A percentile compares a stretch with the other conserved stretches of the same genome.
Evolutionary conservation across 805 yeast species (phyloP).

Genomic region (Candida ulmi): DNA sequence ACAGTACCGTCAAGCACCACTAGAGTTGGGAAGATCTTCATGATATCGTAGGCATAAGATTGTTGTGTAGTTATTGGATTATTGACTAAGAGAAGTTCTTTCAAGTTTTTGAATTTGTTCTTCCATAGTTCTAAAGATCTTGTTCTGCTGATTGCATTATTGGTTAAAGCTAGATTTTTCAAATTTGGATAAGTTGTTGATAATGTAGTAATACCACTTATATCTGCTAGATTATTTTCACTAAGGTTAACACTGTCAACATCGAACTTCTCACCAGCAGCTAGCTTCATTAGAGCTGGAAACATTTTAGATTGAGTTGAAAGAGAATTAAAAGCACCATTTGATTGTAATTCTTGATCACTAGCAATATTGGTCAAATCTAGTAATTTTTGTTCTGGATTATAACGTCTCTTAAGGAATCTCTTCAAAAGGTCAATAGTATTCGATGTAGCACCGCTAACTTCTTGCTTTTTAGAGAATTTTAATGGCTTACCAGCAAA

Average conservation of each 20-base stretch:
- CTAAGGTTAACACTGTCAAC: conserved; percentile 72
- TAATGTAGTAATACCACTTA: conserved; percentile 52
- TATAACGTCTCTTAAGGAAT: conserved; percentile 64
- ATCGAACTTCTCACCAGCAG: conserved; percentile 42
- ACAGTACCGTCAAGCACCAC: conserved; percentile 71
- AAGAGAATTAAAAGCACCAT: conserved; percentile 60
- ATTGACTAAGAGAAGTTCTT: conserved; percentile 73
- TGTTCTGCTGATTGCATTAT: conserved; percentile 59
- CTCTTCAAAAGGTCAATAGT: conserved; percentile 59
- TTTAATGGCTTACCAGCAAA: conserved; percentile 72
- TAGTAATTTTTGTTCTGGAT: conserved; percentile 56
- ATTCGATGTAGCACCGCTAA: conserved; percentile 23
- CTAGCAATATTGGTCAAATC: conserved; percentile 60
- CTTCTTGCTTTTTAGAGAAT: conserved; percentile 27
- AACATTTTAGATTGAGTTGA: conserved; percentile 75
- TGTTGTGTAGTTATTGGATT: conserved; percentile 61
- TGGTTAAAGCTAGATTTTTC: conserved; percentile 72
- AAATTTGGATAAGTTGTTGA: conserved; percentile 72
- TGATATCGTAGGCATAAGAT: conserved; percentile 52
- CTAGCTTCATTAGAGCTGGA: conserved; percentile 83
- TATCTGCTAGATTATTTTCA: conserved; percentile 58
- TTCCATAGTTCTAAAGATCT: conserved; percentile 69
- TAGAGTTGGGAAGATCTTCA: conserved; percentile 74
- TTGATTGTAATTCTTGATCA: conserved; percentile 53
- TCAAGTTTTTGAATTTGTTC: conserved; percentile 62